phyloP scores from a whole-genome alignment of 1,284 basidiomycete genomes.

The Acaromyces ingoldii region DNA sequence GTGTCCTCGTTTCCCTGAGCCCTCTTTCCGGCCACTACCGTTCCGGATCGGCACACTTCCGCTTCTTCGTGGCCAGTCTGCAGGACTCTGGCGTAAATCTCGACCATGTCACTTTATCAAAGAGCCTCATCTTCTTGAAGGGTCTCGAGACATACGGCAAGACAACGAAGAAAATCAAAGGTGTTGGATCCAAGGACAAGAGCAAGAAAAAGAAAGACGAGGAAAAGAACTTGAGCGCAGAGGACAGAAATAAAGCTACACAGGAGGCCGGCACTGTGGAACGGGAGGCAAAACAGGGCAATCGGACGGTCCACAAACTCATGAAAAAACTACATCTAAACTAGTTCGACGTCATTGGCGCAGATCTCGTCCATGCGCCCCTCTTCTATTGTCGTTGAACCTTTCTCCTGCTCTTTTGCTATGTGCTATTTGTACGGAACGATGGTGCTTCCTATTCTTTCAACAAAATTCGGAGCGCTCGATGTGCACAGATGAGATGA shows the following conservation, averaged over 20 bases:
- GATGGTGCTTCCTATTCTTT: too few species aligned
- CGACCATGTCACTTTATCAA: slow-evolving; percentile 28
- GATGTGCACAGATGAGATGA: too few species aligned
- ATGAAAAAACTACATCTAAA: too few species aligned
- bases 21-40: slow-evolving; percentile 41
- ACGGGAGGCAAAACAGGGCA: too few species aligned
- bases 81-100: slow-evolving; percentile 34
- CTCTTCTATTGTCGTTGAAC: too few species aligned
- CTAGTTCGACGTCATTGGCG: too few species aligned
- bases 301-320: too few species aligned
- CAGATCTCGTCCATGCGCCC: too few species aligned
- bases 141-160: slow-evolving; percentile 41
- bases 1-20: slow-evolving; percentile 24
- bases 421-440: too few species aligned
- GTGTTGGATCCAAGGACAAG: slow-evolving; percentile 2
- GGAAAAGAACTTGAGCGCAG: slow-evolving; percentile 2
- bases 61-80: slow-evolving; percentile 36
- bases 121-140: slow-evolving; percentile 26
- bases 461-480: too few species aligned
- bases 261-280: too few species aligned
- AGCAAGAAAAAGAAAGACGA: slow-evolving; percentile 4
- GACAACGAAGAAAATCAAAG: slow-evolving; percentile 25
- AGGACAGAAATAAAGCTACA: background rate
- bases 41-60: slow-evolving; percentile 32
- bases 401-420: too few species aligned